Percentiles rank a stretch among this genome's conserved stretches.
phyloP scores from a whole-genome alignment of 202 grass and related monocot genomes.

The Carex arenaria region DNA sequence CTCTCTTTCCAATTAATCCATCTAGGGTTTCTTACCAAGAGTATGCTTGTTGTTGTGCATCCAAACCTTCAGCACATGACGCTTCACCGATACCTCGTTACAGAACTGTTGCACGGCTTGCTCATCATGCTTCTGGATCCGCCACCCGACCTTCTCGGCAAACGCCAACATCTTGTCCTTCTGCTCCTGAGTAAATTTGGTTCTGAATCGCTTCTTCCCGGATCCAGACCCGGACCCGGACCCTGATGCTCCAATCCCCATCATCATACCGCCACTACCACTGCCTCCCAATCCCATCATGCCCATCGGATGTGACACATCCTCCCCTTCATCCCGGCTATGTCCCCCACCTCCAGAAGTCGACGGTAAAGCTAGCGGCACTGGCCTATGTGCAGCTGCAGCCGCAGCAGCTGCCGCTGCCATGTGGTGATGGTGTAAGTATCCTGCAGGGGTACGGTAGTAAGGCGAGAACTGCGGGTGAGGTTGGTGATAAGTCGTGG shows the following conservation, averaged over 20 bases:
- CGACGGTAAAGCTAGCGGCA: conserved; percentile 70
- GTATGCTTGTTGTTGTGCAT: conserved; percentile 99
- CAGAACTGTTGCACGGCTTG: conserved; percentile 93
- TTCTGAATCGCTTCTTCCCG: conserved; percentile 84
- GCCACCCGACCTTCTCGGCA: conserved; percentile 82
- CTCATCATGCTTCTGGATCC: conserved; percentile 99
- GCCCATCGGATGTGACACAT: conserved; percentile 47
- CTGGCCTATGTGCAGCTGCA: background rate
- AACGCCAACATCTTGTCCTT: conserved; percentile 89
- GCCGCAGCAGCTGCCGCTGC: conserved; percentile 36
- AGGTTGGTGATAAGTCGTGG: conserved; percentile 20
- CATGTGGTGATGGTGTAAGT: conserved; percentile 60
- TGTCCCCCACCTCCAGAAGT: conserved; percentile 64
- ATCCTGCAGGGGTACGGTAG: conserved; percentile 74
- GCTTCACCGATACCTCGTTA: conserved; percentile 68
- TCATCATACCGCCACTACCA: conserved; percentile 44
- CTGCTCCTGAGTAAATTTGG: conserved; percentile 93
- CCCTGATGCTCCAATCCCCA: conserved; percentile 34
- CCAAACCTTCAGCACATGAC: conserved; percentile 97
- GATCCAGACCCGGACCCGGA: conserved; percentile 42
- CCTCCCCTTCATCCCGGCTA: conserved; percentile 54
- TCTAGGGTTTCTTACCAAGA: conserved; percentile 87
- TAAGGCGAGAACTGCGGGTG: conserved; percentile 80
- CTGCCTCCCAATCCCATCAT: conserved; percentile 41
- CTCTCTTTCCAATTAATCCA: background rate